Conservation (phyloP, 345 rosid species). For the Pugionium cornutum region DNA sequence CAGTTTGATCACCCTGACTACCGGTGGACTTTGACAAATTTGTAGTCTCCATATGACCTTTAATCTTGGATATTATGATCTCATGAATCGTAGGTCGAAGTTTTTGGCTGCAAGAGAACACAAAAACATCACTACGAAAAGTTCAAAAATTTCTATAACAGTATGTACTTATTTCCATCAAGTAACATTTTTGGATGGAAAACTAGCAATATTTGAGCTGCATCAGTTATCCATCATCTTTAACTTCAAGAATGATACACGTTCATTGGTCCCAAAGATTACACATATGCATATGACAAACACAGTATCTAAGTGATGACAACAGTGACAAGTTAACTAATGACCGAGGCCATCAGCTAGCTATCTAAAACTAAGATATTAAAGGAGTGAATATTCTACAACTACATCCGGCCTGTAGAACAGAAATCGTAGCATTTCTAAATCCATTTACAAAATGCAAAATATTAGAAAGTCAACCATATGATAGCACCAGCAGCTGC, state of each 20-base stretch:
- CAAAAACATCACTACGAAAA: slow-evolving; percentile 28
- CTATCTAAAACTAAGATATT: slow-evolving; percentile 22
- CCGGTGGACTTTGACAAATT: slow-evolving; percentile 62
- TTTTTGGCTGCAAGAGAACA: slow-evolving; percentile 70
- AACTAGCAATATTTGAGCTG: slow-evolving; percentile 30
- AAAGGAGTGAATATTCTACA: slow-evolving; percentile 9
- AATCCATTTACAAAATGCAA: slow-evolving; percentile 25
- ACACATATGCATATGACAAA: slow-evolving; percentile 22
- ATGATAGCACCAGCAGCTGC: slow-evolving; percentile 97
- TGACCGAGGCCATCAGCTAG: slow-evolving; percentile 18
- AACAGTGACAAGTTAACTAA: slow-evolving; percentile 25
- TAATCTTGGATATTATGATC: slow-evolving; percentile 83
- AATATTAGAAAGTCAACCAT: slow-evolving; percentile 63
- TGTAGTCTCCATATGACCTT: slow-evolving; percentile 61
- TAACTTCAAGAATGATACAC: slow-evolving; percentile 19
- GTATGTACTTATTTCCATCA: slow-evolving; percentile 9
- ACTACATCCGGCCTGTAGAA: slow-evolving; percentile 16
- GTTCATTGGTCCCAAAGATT: slow-evolving; percentile 2
- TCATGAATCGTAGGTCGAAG: slow-evolving; percentile 95
- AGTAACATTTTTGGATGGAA: slow-evolving; percentile 17
- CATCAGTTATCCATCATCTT: slow-evolving; percentile 12
- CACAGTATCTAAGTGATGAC: slow-evolving; percentile 25
- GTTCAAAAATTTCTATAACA: background rate
- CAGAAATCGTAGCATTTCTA: slow-evolving; percentile 15
- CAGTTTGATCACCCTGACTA: slow-evolving; percentile 53